These are phyloP conservation scores for Geotrichum australiense DNA, from an alignment of 1,139 yeast species.

Conservation along the genomic window DNA sequence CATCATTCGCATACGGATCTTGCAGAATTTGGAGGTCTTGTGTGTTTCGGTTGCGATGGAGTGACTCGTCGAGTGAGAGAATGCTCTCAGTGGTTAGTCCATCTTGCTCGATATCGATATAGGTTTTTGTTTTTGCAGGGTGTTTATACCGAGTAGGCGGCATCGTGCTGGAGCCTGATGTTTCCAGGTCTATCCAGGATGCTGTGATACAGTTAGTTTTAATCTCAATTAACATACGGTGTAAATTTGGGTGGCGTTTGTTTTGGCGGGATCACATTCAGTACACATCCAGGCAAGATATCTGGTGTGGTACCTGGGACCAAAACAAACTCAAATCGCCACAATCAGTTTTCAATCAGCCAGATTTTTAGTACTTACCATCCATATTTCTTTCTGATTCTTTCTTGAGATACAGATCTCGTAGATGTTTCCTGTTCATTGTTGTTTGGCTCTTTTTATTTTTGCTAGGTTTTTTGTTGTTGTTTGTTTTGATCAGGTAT, in stretches of 20 bases:
- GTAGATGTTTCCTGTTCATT: conserved; percentile 2
- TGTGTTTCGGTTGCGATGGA: background rate
- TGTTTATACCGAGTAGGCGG: background rate
- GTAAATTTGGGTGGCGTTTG: too few relatives aligned
- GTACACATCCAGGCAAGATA: too few relatives aligned
- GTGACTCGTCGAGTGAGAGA: conserved; percentile 2
- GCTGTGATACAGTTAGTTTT: too few relatives aligned
- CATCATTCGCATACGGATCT: background rate
- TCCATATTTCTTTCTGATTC: background rate
- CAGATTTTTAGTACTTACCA: background rate
- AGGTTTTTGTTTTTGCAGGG: conserved; percentile 1
- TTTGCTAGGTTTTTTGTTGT: too few relatives aligned
- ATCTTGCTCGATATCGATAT: conserved; percentile 3
- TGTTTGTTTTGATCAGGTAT: too few relatives aligned
- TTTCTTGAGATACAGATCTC: conserved; percentile 3
- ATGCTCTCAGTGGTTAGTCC: conserved; percentile 2
- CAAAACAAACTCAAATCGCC: too few relatives aligned
- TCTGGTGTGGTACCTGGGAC: too few relatives aligned
- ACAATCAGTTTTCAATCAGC: too few relatives aligned
- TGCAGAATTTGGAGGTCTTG: background rate
- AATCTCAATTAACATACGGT: too few relatives aligned
- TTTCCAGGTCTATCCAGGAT: conserved; percentile 5
- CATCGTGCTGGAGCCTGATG: background rate
- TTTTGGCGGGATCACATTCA: too few relatives aligned
- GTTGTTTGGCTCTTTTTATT: too few relatives aligned